phyloP scores from a whole-genome alignment of 345 rosid species.

The Citrus sp. region DNA sequence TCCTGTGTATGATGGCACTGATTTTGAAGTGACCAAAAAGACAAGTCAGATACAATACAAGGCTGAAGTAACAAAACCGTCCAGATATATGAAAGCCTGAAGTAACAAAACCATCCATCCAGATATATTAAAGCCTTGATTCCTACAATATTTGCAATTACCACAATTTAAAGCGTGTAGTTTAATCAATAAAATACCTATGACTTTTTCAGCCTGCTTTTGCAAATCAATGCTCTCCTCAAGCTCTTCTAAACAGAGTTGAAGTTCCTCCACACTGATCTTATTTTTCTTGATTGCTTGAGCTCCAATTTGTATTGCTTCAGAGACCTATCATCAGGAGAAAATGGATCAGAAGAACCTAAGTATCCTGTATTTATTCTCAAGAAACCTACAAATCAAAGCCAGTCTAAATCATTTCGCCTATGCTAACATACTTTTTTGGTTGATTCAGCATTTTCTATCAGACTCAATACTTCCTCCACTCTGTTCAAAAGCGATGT shows the following conservation, averaged over 20 bases:
- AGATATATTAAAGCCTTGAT: not conserved
- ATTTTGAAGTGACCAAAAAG: constrained; percentile 37
- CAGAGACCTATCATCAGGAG: constrained; percentile 55
- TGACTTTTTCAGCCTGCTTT: constrained; percentile 63
- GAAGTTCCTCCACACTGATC: constrained; percentile 74
- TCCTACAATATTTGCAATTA: not conserved
- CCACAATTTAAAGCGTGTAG: not conserved
- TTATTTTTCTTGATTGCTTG: constrained; percentile 61
- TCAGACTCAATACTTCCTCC: constrained; percentile 63
- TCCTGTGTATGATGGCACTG: constrained; percentile 37
- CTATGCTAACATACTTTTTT: constrained; percentile 47
- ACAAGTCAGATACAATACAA: constrained; percentile 5
- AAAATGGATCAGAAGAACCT: not conserved
- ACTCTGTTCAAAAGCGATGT: constrained; percentile 70
- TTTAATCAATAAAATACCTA: constrained; percentile 36
- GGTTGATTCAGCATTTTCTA: constrained; percentile 71
- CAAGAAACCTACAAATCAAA: not conserved
- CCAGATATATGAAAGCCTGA: not conserved
- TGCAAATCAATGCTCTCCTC: constrained; percentile 68
- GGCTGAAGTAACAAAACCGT: not conserved
- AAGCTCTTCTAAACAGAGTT: constrained; percentile 67
- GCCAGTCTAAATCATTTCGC: not conserved
- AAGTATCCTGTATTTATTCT: not conserved
- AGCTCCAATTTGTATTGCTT: constrained; percentile 80
- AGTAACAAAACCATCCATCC: not conserved